Percentiles rank a stretch among this genome's conserved stretches.
Conservation (phyloP, 2,329 filamentous ascomycete genomes). For the Talaromyces funiculosus region DNA sequence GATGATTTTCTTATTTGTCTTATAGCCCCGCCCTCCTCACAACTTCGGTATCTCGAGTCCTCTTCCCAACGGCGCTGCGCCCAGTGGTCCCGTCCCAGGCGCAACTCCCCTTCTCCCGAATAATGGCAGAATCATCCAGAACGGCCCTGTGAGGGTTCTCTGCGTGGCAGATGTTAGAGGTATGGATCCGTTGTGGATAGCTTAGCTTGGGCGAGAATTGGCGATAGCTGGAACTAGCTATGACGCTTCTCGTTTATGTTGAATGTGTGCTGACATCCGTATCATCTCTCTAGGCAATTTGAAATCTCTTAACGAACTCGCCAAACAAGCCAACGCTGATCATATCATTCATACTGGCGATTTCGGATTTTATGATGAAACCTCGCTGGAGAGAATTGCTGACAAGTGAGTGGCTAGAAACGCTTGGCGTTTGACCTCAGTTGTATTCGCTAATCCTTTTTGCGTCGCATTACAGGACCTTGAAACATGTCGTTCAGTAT, state of each 20-base stretch:
- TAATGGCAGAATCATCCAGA: slow-evolving; percentile 47
- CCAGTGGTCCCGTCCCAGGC: slow-evolving; percentile 39
- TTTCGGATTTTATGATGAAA: slow-evolving; percentile 98
- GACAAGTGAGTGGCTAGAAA: slow-evolving; percentile 68
- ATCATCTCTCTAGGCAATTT: slow-evolving; percentile 67
- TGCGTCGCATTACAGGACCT: slow-evolving; percentile 56
- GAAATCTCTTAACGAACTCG: slow-evolving; percentile 90
- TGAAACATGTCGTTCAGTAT: slow-evolving; percentile 98
- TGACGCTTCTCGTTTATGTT: neutral
- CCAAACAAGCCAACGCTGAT: slow-evolving; percentile 88
- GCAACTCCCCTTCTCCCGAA: slow-evolving; percentile 46
- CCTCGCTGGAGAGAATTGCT: slow-evolving; percentile 90
- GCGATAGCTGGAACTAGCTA: neutral
- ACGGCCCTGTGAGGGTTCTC: slow-evolving; percentile 42
- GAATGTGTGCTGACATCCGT: neutral
- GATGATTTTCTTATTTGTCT: slow-evolving; percentile 15
- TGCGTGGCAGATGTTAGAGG: slow-evolving; percentile 50
- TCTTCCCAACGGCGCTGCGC: slow-evolving; percentile 42
- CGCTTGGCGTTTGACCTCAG: neutral
- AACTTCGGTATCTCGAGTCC: slow-evolving; percentile 41
- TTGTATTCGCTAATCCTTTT: neutral
- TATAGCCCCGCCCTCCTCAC: slow-evolving; percentile 40
- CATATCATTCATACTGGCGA: slow-evolving; percentile 99
- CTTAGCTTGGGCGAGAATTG: neutral
- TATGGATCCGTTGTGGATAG: slow-evolving; percentile 19